Evolutionary conservation across 345 rosid genomes (phyloP).

Genomic region (Lepidium didymum): DNA sequence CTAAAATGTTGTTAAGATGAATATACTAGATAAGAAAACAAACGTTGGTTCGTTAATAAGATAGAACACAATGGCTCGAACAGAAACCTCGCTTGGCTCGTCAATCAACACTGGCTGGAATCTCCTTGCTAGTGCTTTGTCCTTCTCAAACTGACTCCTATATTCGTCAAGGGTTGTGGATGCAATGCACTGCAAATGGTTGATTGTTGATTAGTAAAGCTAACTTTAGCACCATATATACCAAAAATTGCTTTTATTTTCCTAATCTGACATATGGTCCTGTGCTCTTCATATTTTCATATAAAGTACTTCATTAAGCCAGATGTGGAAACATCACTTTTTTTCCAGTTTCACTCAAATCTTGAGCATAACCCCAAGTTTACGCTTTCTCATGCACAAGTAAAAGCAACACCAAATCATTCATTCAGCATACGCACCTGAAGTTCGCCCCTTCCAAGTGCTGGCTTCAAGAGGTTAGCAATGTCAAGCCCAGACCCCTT

Average conservation of each 20-base stretch:
- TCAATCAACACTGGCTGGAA: slow-evolving; percentile 86
- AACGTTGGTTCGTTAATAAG: background rate
- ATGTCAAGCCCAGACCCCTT: slow-evolving; percentile 97
- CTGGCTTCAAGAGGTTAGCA: slow-evolving; percentile 87
- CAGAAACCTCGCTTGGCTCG: slow-evolving; percentile 85
- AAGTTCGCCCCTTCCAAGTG: slow-evolving; percentile 90
- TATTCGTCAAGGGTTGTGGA: slow-evolving; percentile 88
- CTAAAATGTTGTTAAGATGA: slow-evolving; percentile 33
- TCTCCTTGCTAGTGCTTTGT: slow-evolving; percentile 92
- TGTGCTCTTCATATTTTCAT: background rate
- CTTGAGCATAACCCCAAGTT: background rate
- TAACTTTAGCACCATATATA: background rate
- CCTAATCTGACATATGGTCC: background rate
- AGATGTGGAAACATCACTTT: background rate
- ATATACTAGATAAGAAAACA: slow-evolving; percentile 16
- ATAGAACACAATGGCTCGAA: background rate
- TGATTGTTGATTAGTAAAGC: slow-evolving; percentile 3
- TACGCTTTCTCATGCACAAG: background rate
- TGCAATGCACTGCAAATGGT: slow-evolving; percentile 80
- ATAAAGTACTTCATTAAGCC: background rate
- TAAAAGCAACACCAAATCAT: background rate
- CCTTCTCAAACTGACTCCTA: slow-evolving; percentile 80
- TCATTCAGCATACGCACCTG: slow-evolving; percentile 46
- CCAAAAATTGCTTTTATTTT: background rate
- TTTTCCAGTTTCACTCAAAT: background rate